Evolutionary conservation across 2,329 filamentous ascomycete genomes (phyloP).

Genomic region (Nemania sp.): DNA sequence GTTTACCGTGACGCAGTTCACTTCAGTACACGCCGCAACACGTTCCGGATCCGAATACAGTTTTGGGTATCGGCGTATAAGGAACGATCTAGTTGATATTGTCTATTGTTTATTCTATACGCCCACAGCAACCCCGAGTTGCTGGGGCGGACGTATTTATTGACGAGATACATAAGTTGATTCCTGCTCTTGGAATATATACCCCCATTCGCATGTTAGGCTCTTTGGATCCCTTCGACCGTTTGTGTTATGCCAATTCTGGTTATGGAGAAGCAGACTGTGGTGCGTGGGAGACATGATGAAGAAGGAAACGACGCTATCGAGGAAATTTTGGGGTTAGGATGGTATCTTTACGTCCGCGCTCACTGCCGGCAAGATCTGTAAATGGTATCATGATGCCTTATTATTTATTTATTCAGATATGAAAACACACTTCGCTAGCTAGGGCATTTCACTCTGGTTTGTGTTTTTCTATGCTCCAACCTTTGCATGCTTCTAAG

Average conservation of each 20-base stretch:
- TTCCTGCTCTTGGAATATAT: conserved; percentile 25
- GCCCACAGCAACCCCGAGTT: neutral
- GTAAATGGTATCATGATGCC: conserved; percentile 2
- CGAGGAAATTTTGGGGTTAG: conserved; percentile 10
- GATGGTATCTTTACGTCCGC: conserved; percentile 2
- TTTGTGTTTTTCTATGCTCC: neutral
- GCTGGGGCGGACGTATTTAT: conserved; percentile 6
- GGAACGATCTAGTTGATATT: conserved; percentile 35
- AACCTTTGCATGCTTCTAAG: neutral
- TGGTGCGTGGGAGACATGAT: conserved; percentile 12
- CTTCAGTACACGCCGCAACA: conserved; percentile 30
- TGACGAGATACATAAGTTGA: conserved; percentile 21
- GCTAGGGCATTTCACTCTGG: neutral
- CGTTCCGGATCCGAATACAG: conserved; percentile 9
- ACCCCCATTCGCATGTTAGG: conserved; percentile 23
- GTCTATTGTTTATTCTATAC: conserved; percentile 38
- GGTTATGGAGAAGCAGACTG: conserved; percentile 1
- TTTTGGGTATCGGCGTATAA: conserved; percentile 29
- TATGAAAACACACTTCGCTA: neutral
- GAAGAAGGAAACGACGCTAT: conserved; percentile 23
- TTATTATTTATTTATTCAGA: neutral
- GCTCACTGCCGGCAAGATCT: neutral
- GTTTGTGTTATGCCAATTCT: conserved; percentile 6
- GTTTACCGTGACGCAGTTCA: conserved; percentile 14
- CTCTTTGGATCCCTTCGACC: conserved; percentile 12